A percentile compares a stretch with the other conserved stretches of the same genome.
Conservation (phyloP, 345 rosid species). For the Populus ilicifolia region DNA sequence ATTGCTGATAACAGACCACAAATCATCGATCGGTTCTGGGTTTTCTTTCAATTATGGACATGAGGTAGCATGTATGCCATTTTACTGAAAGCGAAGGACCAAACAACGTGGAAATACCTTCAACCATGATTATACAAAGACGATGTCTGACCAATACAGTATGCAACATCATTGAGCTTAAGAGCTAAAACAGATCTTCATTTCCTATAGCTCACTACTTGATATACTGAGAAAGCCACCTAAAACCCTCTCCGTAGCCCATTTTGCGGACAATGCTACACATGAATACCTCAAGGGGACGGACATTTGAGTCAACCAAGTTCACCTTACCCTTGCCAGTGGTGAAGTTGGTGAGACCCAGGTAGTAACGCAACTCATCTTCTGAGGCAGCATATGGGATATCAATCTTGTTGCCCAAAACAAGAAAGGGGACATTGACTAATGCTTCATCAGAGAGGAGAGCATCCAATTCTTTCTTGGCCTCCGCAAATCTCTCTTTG, state of each 20-base stretch:
- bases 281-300: constrained; percentile 70
- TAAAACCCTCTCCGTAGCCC: constrained; percentile 78
- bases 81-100: not conserved
- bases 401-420: constrained; percentile 71
- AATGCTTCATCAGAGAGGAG: constrained; percentile 58
- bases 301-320: constrained; percentile 47
- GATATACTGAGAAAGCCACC: constrained; percentile 75
- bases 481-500: constrained; percentile 58
- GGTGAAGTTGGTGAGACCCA: constrained; percentile 66
- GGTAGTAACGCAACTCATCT: constrained; percentile 60
- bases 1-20: not conserved
- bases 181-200: not conserved
- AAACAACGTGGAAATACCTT: constrained; percentile 3
- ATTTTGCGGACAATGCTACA: constrained; percentile 74
- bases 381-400: constrained; percentile 67
- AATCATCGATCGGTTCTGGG: not conserved
- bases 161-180: constrained; percentile 14
- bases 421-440: constrained; percentile 57
- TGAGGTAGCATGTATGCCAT: constrained; percentile 1
- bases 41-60: not conserved
- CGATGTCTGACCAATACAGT: constrained; percentile 17
- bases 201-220: constrained; percentile 27
- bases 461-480: constrained; percentile 62
- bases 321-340: constrained; percentile 66
- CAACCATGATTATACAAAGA: constrained; percentile 6